These are phyloP conservation scores for Calophaca sinica DNA, from an alignment of 306 rosid species.

Conservation along the genomic window DNA sequence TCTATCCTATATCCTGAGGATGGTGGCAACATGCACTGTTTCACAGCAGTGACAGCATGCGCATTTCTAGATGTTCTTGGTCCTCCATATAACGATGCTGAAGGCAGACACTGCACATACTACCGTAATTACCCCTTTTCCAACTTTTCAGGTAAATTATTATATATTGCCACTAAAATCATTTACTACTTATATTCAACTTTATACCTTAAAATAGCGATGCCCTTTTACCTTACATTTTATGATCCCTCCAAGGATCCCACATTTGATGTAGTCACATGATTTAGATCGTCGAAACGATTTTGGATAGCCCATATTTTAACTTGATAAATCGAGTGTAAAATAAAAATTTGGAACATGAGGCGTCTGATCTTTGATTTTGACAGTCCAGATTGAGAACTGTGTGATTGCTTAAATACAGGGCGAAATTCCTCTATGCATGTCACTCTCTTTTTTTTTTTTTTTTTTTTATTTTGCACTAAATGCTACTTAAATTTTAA, in stretches of 20 bases:
- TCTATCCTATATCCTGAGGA: constrained; percentile 88
- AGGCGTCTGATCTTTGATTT: too few species aligned
- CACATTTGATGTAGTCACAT: too few species aligned
- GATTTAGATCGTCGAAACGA: too few species aligned
- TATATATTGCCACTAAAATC: not conserved
- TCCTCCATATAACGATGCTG: constrained; percentile 84
- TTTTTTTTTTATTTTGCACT: too few species aligned
- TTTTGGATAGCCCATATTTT: too few species aligned
- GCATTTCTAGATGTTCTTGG: constrained; percentile 97
- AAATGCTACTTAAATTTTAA: too few species aligned
- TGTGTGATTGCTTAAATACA: too few species aligned
- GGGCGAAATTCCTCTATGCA: too few species aligned
- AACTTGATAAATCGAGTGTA: too few species aligned
- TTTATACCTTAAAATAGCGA: not conserved
- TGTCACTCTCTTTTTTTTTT: too few species aligned
- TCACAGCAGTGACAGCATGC: constrained; percentile 94
- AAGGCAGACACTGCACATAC: constrained; percentile 89
- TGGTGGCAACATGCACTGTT: constrained; percentile 95
- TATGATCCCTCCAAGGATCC: not conserved
- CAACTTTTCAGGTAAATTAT: constrained; percentile 65
- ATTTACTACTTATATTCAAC: not conserved
- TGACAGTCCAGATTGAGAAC: too few species aligned
- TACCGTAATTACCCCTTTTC: constrained; percentile 66
- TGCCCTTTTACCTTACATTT: not conserved
- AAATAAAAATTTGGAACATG: too few species aligned